Conservation (phyloP, 805 yeast species). For the Pichia californica region DNA sequence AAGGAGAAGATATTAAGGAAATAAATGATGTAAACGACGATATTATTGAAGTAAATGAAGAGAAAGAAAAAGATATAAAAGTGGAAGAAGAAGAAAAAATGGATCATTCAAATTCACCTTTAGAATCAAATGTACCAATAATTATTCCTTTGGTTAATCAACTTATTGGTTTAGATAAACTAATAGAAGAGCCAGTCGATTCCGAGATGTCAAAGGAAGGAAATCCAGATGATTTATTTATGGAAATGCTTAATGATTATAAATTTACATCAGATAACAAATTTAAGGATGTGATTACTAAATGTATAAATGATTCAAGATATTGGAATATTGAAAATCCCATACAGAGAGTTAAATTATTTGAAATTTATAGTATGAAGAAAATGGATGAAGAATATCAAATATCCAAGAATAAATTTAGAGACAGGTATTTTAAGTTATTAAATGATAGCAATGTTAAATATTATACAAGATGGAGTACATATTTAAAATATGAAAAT, state of each 20-base stretch:
- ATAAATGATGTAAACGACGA: neutral
- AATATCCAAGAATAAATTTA: constrained; percentile 50
- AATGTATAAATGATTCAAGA: constrained; percentile 49
- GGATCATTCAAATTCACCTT: too few species aligned
- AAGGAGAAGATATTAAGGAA: neutral
- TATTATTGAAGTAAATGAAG: neutral
- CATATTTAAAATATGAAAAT: constrained; percentile 16
- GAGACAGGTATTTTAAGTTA: constrained; percentile 44
- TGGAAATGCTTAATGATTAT: constrained; percentile 44
- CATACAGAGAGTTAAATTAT: constrained; percentile 48
- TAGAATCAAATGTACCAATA: too few species aligned
- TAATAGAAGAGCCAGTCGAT: neutral
- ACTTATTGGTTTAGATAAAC: neutral
- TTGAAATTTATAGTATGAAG: constrained; percentile 57
- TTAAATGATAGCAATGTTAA: constrained; percentile 39
- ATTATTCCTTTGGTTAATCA: neutral
- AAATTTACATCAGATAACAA: constrained; percentile 72
- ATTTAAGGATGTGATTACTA: constrained; percentile 56
- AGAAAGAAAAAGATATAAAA: neutral
- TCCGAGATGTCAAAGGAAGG: neutral
- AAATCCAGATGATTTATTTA: constrained; percentile 30
- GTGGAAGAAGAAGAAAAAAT: neutral
- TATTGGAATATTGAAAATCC: constrained; percentile 69
- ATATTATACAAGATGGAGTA: constrained; percentile 59
- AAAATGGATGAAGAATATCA: constrained; percentile 44